Evolutionary conservation across 352 stramenopile species (phyloP).

Genomic region (Globisporangium abappressorium): DNA sequence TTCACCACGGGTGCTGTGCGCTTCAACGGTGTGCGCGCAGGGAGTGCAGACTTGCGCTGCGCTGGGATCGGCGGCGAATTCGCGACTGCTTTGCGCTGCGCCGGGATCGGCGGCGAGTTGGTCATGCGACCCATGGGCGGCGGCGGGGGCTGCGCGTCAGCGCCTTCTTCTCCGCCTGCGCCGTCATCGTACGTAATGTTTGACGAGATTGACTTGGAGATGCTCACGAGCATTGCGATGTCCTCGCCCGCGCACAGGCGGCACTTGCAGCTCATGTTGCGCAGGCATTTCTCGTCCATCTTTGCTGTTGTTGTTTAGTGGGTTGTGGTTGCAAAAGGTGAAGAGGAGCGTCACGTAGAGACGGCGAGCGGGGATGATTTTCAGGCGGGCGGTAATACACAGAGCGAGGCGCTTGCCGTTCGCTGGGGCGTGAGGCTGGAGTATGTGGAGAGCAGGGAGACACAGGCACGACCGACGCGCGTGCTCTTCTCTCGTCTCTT

Average conservation of each 20-base stretch:
- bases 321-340: not conserved
- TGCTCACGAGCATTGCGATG: constrained; percentile 67
- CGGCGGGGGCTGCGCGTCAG: constrained; percentile 22
- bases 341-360: no score
- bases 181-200: constrained; percentile 68
- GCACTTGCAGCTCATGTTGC: constrained; percentile 87
- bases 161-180: constrained; percentile 26
- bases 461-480: not conserved
- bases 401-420: not conserved
- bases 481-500: not conserved
- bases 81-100: constrained; percentile 14
- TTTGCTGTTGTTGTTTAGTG: constrained; percentile 3
- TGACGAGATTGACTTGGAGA: constrained; percentile 80
- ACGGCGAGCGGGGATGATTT: not conserved
- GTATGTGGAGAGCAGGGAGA: not conserved
- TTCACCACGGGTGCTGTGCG: not conserved
- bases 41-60: constrained; percentile 10
- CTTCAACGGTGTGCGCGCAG: constrained; percentile 7
- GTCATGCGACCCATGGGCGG: constrained; percentile 27
- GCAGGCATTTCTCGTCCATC: constrained; percentile 82
- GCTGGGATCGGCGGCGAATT: constrained; percentile 31
- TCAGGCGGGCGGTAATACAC: not conserved
- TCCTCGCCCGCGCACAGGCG: constrained; percentile 80
- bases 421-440: not conserved
- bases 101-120: constrained; percentile 40